Base-by-base conservation (phyloP, 2,329 filamentous ascomycete species). In the Epichloe coenophiala region DNA sequence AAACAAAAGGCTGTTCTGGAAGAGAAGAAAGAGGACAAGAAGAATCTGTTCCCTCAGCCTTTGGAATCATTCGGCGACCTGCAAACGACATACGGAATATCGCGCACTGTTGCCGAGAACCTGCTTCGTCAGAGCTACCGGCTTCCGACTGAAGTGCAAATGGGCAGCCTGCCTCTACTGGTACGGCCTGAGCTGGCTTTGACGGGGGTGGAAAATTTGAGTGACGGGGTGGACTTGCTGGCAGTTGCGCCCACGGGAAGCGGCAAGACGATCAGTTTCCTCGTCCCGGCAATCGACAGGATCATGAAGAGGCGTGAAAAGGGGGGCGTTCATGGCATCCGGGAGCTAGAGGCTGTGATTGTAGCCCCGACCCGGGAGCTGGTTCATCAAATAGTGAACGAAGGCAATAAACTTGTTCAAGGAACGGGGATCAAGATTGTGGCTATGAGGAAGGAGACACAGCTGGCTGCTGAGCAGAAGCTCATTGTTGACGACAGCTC, bases 191-290 rank as follows among this genome's bases (percentile, higher is more conserved):
- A 73, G 54, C 70, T 65, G 51, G 77, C 77, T 1, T 66, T 81
- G 33, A 61, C 62, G 12, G 64, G 63, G 4, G 66, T 63, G 27
- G 61, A 61, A 21, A 65, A 67, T 19, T 52, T 71, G 19, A 61
- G 62, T 3, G 52, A 57, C 13, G 65, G 65, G 8, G 71, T 91
- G 4, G 84, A 98, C 70, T 80, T 98, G 39, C 68, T 98, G 55
- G 87, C 88, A 0, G 82, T 97, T 42, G 93, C 93, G 3, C 93
- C 93, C 1, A 98, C 93, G 0, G 93, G 93, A 23, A 97, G 91
- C 64, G 93, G 93, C 43, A 98, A 98, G 73, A 98, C 93, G 0
- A 72, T 98, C 55, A 88, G 89, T 17, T 98, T 96, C 61, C 68
- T 97, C 59, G 86, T 98, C 41, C 90, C 91, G 0, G 76, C 89